Conservation (phyloP, 805 yeast genomes). For the Yarrowia bubula region DNA sequence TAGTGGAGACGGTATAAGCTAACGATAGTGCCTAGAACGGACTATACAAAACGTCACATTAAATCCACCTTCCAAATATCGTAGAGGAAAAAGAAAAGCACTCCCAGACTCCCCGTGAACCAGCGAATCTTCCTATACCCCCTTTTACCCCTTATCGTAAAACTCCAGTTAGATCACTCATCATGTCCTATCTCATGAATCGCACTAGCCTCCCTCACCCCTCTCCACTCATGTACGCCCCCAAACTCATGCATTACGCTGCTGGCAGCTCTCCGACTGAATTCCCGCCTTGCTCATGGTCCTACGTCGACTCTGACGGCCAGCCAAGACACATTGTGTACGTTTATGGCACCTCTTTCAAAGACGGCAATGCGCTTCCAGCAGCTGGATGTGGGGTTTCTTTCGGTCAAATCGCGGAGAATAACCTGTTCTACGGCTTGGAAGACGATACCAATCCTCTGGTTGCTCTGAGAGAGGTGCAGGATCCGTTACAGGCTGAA, state of each 20-base stretch:
- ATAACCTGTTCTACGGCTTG: neutral
- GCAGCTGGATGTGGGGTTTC: constrained; percentile 1
- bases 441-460: neutral
- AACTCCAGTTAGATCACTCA: neutral
- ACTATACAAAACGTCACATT: too few species aligned
- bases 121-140: too few species aligned
- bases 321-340: neutral
- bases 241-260: neutral
- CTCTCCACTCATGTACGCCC: neutral
- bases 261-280: neutral
- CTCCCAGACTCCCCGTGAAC: too few species aligned
- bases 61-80: too few species aligned
- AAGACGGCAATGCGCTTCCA: neutral
- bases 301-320: neutral
- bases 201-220: neutral
- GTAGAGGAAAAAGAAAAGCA: too few species aligned
- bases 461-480: neutral
- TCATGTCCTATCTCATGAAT: neutral
- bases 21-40: too few species aligned
- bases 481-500: constrained; percentile 1
- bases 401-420: neutral
- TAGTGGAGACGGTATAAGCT: too few species aligned
- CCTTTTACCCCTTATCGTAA: too few species aligned
- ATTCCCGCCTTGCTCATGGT: neutral
- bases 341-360: neutral